Evolutionary conservation across 306 rosid species (phyloP).

Genomic region (Spatholobus suberectus): DNA sequence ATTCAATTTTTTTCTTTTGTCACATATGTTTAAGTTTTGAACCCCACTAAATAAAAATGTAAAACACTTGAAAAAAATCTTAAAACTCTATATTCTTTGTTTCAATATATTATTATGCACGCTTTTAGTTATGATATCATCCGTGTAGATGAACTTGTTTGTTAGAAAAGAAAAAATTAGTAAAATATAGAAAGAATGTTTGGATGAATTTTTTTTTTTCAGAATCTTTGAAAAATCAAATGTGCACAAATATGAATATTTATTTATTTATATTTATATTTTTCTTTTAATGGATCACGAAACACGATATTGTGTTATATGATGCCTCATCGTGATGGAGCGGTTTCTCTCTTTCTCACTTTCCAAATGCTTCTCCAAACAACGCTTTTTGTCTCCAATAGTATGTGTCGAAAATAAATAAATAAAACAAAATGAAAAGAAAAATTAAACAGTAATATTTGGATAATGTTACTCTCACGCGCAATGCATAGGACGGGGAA

Average conservation of each 20-base stretch:
- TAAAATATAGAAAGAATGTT: too few relatives aligned
- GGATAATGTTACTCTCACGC: slow-evolving; percentile 39
- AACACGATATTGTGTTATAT: not conserved
- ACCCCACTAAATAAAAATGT: not conserved
- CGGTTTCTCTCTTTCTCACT: not conserved
- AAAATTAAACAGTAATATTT: not conserved
- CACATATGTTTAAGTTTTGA: not conserved
- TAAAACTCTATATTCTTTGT: not conserved
- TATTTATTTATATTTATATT: not conserved
- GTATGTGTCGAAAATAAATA: not conserved
- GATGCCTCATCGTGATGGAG: too few relatives aligned
- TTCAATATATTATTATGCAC: not conserved
- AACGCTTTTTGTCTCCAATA: not conserved
- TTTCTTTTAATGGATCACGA: not conserved
- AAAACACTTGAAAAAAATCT: not conserved
- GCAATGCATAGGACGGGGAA: not conserved
- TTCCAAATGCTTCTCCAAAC: not conserved
- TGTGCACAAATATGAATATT: not conserved
- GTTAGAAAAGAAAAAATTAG: too few relatives aligned
- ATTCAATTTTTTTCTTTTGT: too few relatives aligned
- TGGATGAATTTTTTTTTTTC: too few relatives aligned
- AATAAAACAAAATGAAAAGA: too few relatives aligned
- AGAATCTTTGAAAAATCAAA: too few relatives aligned
- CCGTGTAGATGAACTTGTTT: too few relatives aligned
- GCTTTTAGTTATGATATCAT: not conserved